Conservation (phyloP, 768 basidiomycete species). For the Mycena galopus region DNA sequence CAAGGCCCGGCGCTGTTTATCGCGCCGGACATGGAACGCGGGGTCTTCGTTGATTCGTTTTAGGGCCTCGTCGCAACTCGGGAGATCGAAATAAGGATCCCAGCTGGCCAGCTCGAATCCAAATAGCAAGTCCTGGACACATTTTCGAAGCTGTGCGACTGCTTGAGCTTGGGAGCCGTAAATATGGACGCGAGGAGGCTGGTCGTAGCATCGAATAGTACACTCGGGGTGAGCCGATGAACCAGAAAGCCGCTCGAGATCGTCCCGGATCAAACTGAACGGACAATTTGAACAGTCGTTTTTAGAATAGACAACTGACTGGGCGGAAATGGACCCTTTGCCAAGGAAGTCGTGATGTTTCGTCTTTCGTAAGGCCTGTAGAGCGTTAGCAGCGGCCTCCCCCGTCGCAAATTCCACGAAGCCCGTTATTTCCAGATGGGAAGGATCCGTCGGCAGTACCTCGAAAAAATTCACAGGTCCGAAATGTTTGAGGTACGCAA, state of each 20-base stretch:
- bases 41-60: conserved; percentile 19
- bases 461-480: conserved; percentile 27
- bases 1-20: conserved; percentile 20
- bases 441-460: conserved; percentile 27
- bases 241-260: conserved; percentile 12
- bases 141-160: not conserved
- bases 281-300: conserved; percentile 21
- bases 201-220: conserved; percentile 10
- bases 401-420: conserved; percentile 18
- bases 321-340: conserved; percentile 14
- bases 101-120: conserved; percentile 21
- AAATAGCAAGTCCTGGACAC: conserved; percentile 27
- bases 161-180: conserved; percentile 16
- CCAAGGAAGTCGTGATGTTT: conserved; percentile 27
- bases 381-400: conserved; percentile 7
- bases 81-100: conserved; percentile 32
- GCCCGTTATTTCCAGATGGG: conserved; percentile 24
- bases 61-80: conserved; percentile 20
- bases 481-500: not conserved
- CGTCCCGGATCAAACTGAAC: conserved; percentile 24
- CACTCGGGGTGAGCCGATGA: not conserved
- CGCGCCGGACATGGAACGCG: conserved; percentile 25
- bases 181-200: conserved; percentile 24
- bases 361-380: conserved; percentile 6
- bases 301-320: conserved; percentile 14